Conservation (phyloP, 371 early-diverging fungal genomes). For the Mortierella sp. region DNA sequence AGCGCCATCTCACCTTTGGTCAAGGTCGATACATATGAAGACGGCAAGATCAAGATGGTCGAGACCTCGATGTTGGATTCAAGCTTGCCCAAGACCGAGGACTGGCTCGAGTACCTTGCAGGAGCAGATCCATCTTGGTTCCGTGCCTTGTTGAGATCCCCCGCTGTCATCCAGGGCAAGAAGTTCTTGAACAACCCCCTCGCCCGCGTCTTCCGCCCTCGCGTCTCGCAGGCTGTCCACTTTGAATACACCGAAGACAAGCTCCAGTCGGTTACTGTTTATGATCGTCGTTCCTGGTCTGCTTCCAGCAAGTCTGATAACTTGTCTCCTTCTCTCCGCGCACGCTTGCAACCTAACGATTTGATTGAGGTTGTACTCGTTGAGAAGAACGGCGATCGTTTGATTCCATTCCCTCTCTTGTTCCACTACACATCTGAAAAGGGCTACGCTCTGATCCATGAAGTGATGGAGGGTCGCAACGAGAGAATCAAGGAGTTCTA, state of each 20-base stretch:
- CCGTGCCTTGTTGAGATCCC: constrained; percentile 87
- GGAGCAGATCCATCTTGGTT: constrained; percentile 86
- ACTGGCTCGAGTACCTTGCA: constrained; percentile 83
- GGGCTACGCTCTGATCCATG: constrained; percentile 90
- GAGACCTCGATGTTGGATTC: constrained; percentile 65
- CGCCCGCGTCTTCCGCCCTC: constrained; percentile 84
- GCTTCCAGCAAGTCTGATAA: constrained; percentile 68
- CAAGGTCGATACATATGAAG: constrained; percentile 44
- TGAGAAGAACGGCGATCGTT: constrained; percentile 75
- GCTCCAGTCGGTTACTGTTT: constrained; percentile 67
- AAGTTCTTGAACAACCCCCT: constrained; percentile 85
- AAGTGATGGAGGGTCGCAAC: constrained; percentile 94
- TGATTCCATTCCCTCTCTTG: constrained; percentile 80
- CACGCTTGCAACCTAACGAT: constrained; percentile 69
- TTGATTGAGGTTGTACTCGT: constrained; percentile 78
- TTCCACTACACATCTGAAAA: constrained; percentile 87
- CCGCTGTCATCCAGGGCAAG: constrained; percentile 85
- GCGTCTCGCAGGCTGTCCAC: constrained; percentile 82
- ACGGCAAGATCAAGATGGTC: constrained; percentile 64
- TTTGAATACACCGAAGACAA: constrained; percentile 67
- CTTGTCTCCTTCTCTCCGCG: constrained; percentile 71
- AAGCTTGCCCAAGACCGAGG: constrained; percentile 75
- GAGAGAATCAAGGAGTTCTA: constrained; percentile 95
- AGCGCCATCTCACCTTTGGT: constrained; percentile 36
- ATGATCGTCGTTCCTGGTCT: constrained; percentile 74